Base-by-base conservation (phyloP, 768 basidiomycete genomes). In the Agrocybe praecox region DNA sequence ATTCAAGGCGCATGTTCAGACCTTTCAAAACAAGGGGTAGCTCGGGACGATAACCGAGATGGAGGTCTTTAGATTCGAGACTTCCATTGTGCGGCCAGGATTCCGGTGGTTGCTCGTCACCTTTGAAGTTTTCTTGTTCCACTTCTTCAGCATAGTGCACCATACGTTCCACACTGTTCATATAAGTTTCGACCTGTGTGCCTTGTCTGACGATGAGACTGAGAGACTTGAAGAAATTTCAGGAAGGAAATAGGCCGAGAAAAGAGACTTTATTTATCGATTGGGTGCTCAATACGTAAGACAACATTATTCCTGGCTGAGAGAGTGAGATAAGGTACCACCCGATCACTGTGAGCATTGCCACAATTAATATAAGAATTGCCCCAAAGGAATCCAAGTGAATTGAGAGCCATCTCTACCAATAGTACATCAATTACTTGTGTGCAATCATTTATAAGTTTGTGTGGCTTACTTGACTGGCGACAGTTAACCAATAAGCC, bases 161-260 rank as follows among this genome's bases (percentile, higher is more conserved):
- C n/a, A n/a, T n/a, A n/a, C n/a, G n/a, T n/a, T n/a, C n/a, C n/a
- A n/a, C n/a, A 15, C 84, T 83, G 65, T 94, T 93, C 90, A 95
- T 94, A 69, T 93, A 84, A 70, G 96, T 95, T 70, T 96, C 93
- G 14, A 94, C 87, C 66, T 94, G 92, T 2, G 89, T 86, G 43
- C 76, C 78, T 70, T 91, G 90, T 15, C 88, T 83, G 45, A 89
- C 81, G 67, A 90, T 78, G 83, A 83, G 90, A n/a, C 84, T 83
- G 62, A 92, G 88, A 59, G 84, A 86, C 52, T 23, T 34, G 29
- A 23, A n/a, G 26, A 40, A 52, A 24, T 47, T 4, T 9, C n/a
- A 32, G 18, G 7, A 17, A n/a, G 11, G 4, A 29, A 26, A 18
- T 33, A 17, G 34, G 26, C 24, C 22, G 29, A 36, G 36, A 44